Evolutionary conservation across 2,329 filamentous ascomycete species (phyloP).

Genomic region (Boeremia lycopersici): DNA sequence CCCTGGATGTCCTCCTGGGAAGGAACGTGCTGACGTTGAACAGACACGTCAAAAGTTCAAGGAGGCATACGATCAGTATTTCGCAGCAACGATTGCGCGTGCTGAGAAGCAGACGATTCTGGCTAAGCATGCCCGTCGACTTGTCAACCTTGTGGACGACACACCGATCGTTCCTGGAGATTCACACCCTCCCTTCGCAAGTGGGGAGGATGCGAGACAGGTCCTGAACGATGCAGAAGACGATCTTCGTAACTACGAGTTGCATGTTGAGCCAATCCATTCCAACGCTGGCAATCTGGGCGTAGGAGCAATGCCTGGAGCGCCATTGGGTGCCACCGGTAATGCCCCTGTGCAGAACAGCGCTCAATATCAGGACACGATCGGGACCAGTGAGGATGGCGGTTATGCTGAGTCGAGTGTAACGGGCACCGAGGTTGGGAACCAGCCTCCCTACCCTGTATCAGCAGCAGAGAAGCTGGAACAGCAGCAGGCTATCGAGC

Average conservation of each 20-base stretch:
- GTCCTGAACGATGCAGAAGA: conserved; percentile 92
- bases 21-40: conserved; percentile 23
- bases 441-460: conserved; percentile 36
- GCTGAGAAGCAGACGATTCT: conserved; percentile 97
- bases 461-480: conserved; percentile 40
- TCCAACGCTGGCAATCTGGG: conserved; percentile 57
- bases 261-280: conserved; percentile 61
- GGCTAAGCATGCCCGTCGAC: conserved; percentile 84
- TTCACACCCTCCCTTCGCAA: conserved; percentile 69
- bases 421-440: conserved; percentile 28
- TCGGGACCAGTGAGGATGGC: conserved; percentile 26
- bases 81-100: conserved; percentile 89
- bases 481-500: conserved; percentile 25
- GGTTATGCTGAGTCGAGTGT: conserved; percentile 32
- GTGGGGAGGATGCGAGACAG: conserved; percentile 73
- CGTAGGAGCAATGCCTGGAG: conserved; percentile 52
- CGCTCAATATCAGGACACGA: conserved; percentile 3
- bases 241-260: conserved; percentile 77
- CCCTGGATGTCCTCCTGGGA: not conserved
- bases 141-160: conserved; percentile 87
- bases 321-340: not conserved
- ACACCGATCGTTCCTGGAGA: conserved; percentile 89
- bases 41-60: conserved; percentile 95
- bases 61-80: conserved; percentile 88
- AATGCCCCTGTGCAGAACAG: not conserved